A percentile compares a stretch with the other conserved stretches of the same genome.
Conservation (phyloP, 805 yeast genomes). For the Candida peoriensis region DNA sequence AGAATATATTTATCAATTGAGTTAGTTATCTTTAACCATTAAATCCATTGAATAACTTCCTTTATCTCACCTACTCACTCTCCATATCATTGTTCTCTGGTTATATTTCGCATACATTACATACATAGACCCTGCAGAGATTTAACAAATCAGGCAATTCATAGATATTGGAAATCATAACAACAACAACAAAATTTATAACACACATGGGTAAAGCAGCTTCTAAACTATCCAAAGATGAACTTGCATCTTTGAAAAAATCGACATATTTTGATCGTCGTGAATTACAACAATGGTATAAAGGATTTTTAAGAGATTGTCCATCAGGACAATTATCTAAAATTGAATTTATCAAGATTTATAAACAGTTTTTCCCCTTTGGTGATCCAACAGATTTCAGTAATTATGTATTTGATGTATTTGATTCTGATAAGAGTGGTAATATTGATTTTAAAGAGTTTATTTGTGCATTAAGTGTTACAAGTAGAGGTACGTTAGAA, state of each 20-base stretch:
- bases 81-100: not conserved
- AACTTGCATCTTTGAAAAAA: conserved; percentile 71
- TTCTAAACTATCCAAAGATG: conserved; percentile 88
- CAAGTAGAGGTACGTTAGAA: conserved; percentile 78
- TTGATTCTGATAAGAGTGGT: conserved; percentile 78
- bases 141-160: not conserved
- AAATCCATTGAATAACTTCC: too few species aligned
- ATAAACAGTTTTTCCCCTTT: conserved; percentile 96
- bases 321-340: conserved; percentile 84
- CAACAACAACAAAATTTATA: not conserved
- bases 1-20: too few species aligned
- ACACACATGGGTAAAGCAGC: conserved; percentile 88
- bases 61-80: not conserved
- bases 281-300: conserved; percentile 97
- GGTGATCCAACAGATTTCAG: conserved; percentile 95
- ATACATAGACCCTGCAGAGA: not conserved
- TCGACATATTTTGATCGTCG: conserved; percentile 89
- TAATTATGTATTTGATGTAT: conserved; percentile 79
- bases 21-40: too few species aligned
- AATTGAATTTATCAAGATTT: conserved; percentile 85
- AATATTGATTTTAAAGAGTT: conserved; percentile 89
- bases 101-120: too few species aligned
- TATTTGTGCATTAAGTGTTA: conserved; percentile 78
- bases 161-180: not conserved
- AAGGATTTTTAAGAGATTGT: conserved; percentile 91